Base-by-base conservation (phyloP, 108 stramenopile species). In the Cyclotella atomus region DNA sequence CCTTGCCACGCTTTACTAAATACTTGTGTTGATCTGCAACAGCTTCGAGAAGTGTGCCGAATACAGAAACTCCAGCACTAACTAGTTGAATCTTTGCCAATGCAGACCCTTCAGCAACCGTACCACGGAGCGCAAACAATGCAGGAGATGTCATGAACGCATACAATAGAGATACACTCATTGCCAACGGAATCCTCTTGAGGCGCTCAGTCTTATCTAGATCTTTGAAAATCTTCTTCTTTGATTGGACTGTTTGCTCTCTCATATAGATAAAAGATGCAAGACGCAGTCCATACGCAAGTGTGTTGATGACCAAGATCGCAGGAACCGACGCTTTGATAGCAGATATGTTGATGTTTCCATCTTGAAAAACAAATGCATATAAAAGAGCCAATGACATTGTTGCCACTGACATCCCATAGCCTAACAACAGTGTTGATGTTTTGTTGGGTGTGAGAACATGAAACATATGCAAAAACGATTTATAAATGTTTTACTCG, bases 1-100 rank as follows among this genome's bases (percentile, higher is more conserved):
- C 59, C 33, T 64, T 80, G 35, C 68, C 59, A 21, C 54, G 52
- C 60, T 80, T 80, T n/a, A 28, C 43, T 36, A 27, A 14, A 49
- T 80, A 80, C 61, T 80, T 80, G 34, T 80, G 79, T 27, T 80
- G 79, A 25, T 80, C 79, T 55, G 79, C 79, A 35, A 80, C 35
- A 0, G 79, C 36, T 52, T 80, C 76, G 1, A 82, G 49, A 8
- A 77, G 6, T 35, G 71, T 43, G 0, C 76, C 76, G 43, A 73
- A 59, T 15, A 41, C 27, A 12, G 73, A 50, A 16, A 82, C 30
- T 45, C 21, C 32, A 7, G 81, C 56, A 35, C 27, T 44, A 35
- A 41, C 2, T 16, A 50, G 17, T 24, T 67, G 66, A 2, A 72
- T 30, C 41, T 59, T 71, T 47, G 43, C 34, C 46, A 44, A 36